Base-by-base conservation (phyloP, 306 rosid genomes). In the Trifolium pratense region DNA sequence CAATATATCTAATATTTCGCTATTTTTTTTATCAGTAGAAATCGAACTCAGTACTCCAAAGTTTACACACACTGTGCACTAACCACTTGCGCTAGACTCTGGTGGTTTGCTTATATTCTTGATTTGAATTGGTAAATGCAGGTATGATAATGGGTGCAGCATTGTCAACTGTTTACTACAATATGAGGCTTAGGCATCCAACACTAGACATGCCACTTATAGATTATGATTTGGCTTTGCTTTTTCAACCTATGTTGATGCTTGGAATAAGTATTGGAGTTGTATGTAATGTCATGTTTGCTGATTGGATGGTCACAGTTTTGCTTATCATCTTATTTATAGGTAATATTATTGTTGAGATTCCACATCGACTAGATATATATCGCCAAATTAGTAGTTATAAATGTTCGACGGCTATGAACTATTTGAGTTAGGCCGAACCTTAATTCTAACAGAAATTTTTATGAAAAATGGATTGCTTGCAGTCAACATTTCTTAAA, bases 81-180 rank as follows among this genome's bases (percentile, higher is more conserved):
- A 56, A 11, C 34, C 14, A 56, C 6, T 21, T 56, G 62, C 9
- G 20, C 10, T 48, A 48, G 55, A 48, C 9, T 16, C 3, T 0
- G 9, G 3, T 5, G 20, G 20, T 46, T 2, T 15, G 20, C 3
- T 15, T 46, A 46, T 21, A 21, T 21, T 21, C 25, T 21, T 21
- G 25, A 9, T 39, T 78, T 39, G 63, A 25, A 59, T 75, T 69
- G 15, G 20, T 71, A 45, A 62, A 48, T 45, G 69, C 66, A 90
- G 96, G 96, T 81, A 90, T 90, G 96, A 86, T 90, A 5, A 90
- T 88, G 93, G 96, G 96, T 11, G 96, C 96, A 34, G 90, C 96
- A 25, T 84, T 84, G 10, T 90, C 96, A 76, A 85, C 90, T 18
- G 93, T 87, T 3, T 90, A 86, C 87, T 90, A 88, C 78, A 90